Evolutionary conservation across 371 early-diverging fungal species (phyloP).

Genomic region (Dinochytrium kinnereticum): DNA sequence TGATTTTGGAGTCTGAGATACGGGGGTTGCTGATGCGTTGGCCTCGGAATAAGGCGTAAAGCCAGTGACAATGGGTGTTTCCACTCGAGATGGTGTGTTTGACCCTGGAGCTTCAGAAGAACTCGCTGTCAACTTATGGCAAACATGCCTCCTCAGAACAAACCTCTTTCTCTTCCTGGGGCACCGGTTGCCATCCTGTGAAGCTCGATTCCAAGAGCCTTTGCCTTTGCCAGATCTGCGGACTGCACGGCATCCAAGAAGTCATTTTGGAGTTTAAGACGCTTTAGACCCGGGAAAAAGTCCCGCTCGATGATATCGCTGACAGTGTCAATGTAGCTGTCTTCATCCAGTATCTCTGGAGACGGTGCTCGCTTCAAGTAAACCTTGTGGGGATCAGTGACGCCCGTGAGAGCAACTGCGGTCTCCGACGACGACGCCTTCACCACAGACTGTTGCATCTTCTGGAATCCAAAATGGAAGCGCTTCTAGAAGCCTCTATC

Average conservation of each 20-base stretch:
- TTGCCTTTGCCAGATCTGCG: conserved; percentile 32
- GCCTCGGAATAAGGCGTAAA: conserved; percentile 14
- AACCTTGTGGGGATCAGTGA: neutral
- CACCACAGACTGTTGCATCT: too few species aligned
- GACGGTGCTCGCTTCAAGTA: conserved; percentile 16
- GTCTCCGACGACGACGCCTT: too few species aligned
- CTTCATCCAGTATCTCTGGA: conserved; percentile 70
- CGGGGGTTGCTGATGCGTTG: conserved; percentile 5
- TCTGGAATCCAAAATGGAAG: too few species aligned
- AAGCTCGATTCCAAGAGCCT: conserved; percentile 33
- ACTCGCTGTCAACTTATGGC: neutral
- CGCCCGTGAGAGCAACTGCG: neutral
- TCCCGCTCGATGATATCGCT: conserved; percentile 82
- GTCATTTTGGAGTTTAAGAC: conserved; percentile 63
- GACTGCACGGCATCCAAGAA: conserved; percentile 51
- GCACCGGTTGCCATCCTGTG: conserved; percentile 29
- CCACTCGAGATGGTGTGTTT: conserved; percentile 27
- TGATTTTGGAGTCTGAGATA: conserved; percentile 22
- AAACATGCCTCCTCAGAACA: too few species aligned
- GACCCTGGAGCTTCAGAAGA: neutral
- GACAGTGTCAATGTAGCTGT: conserved; percentile 77
- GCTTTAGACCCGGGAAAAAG: conserved; percentile 79
- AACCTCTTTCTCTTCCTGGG: neutral
- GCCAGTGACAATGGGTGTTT: conserved; percentile 39
- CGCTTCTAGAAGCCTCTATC: too few species aligned